Evolutionary conservation across 495 filamentous ascomycete species (phyloP), one percentile per base, ranked within the genome.

Genomic region (Viridothelium virens): DNA sequence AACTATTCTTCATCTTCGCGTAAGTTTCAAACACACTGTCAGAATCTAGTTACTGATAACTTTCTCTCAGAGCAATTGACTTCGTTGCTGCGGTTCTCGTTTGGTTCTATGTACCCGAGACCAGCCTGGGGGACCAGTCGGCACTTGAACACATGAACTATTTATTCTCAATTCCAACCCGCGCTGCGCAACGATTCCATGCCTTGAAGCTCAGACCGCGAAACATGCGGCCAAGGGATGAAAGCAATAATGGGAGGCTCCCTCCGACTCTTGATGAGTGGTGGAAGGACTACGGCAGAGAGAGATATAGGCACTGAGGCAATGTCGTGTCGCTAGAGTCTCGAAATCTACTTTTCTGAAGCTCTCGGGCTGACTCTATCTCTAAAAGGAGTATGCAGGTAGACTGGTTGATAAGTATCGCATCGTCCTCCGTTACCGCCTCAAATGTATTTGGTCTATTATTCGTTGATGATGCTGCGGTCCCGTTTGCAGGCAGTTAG

Each of bases 121-220:
- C 53, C 25, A 59, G 36, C 31, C 53, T 10, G 10, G 25, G 25
- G 2, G 53, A 59, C 25, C 33, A 59, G 36, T 18, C 53, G 7
- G 53, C 53, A 3, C 53, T 59, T 14, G 53, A 59, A 59, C 25
- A 59, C 1, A 59, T 59, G 53, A 59, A 59, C 14, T 59, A 59
- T 36, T 2, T 59, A 31, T 59, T 59, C 31, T 59, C 53, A 59
- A 59, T 59, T 59, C 53, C 53, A 9, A 59, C 53, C 31, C 9
- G 25, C 0, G 53, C 53, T 36, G 31, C 53, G 10, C 6, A 34
- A 36, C 33, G 18, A 59, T 59, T 34, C 14, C 53, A 59, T 14
- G 36, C 53, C 1, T 34, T 59, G 53, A 59, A 59, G 36, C 25
- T 31, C 31, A 36, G 3, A 2, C 53, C 31, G 6, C 33, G 14